Evolutionary conservation across 1,139 yeast genomes (phyloP).

Genomic region (Saccharomycopsis crataegensis): DNA sequence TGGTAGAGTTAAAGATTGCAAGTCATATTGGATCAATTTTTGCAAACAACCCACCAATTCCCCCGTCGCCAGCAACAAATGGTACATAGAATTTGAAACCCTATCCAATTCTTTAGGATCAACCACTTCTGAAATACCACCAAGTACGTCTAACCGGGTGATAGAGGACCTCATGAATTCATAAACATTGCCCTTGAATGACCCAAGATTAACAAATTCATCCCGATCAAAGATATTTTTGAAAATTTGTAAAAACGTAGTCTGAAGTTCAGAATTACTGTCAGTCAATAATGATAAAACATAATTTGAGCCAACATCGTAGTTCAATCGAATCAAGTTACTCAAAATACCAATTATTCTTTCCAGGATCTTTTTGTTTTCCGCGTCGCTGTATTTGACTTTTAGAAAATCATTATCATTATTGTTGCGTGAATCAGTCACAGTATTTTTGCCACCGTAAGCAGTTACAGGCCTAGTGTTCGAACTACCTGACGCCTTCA

Average conservation of each 20-base stretch:
- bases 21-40: conserved; percentile 27
- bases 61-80: conserved; percentile 50
- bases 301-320: conserved; percentile 69
- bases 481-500: background rate
- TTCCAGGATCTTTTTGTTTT: background rate
- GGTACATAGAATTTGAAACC: conserved; percentile 59
- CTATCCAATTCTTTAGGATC: conserved; percentile 50
- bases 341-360: conserved; percentile 32
- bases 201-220: background rate
- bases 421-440: background rate
- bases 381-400: background rate
- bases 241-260: conserved; percentile 71
- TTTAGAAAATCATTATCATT: background rate
- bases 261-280: conserved; percentile 52
- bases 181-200: background rate
- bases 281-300: conserved; percentile 76
- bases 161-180: too few species aligned
- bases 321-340: conserved; percentile 61
- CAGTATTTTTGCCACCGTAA: too few species aligned
- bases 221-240: conserved; percentile 38
- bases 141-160: too few species aligned
- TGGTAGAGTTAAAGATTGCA: conserved; percentile 49
- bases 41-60: conserved; percentile 28
- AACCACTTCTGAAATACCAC: too few species aligned
- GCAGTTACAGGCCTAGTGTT: background rate